A percentile compares a stretch with the other conserved stretches of the same genome.
Conservation (phyloP, 1,284 basidiomycete species). For the Ustilago hordei region DNA sequence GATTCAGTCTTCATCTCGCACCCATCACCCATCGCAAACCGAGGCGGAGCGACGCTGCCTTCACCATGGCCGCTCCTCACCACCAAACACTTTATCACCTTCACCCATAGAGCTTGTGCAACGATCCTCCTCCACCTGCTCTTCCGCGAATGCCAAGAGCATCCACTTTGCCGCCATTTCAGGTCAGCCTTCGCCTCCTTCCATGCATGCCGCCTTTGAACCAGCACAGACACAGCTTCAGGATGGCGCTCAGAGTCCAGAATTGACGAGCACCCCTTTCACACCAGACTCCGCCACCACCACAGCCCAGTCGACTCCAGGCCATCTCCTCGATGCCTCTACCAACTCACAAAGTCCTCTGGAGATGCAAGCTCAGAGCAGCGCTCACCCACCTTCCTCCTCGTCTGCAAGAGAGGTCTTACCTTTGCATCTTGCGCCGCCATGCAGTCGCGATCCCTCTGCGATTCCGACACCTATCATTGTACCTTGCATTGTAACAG, state of each 20-base stretch:
- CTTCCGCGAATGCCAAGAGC: constrained; percentile 17
- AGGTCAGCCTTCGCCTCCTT: background rate
- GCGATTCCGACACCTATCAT: background rate
- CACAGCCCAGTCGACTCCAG: background rate
- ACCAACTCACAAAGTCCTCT: background rate
- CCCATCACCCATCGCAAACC: background rate
- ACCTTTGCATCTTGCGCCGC: background rate
- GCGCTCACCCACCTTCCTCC: constrained; percentile 4
- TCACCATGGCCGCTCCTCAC: background rate
- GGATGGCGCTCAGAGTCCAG: background rate
- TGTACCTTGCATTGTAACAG: constrained; percentile 4
- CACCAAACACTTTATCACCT: constrained; percentile 16
- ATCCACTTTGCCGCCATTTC: constrained; percentile 14
- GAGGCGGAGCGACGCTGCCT: background rate
- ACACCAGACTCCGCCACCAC: background rate
- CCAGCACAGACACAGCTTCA: background rate
- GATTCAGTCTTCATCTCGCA: background rate
- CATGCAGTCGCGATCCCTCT: background rate
- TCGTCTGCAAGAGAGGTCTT: background rate
- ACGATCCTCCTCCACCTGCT: constrained; percentile 21
- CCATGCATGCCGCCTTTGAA: constrained; percentile 1
- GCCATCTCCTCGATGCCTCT: background rate
- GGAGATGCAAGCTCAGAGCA: background rate
- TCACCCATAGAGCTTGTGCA: constrained; percentile 15
- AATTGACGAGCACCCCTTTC: background rate